phyloP scores from a whole-genome alignment of 1,284 basidiomycete genomes.

The Mycena sp. region DNA sequence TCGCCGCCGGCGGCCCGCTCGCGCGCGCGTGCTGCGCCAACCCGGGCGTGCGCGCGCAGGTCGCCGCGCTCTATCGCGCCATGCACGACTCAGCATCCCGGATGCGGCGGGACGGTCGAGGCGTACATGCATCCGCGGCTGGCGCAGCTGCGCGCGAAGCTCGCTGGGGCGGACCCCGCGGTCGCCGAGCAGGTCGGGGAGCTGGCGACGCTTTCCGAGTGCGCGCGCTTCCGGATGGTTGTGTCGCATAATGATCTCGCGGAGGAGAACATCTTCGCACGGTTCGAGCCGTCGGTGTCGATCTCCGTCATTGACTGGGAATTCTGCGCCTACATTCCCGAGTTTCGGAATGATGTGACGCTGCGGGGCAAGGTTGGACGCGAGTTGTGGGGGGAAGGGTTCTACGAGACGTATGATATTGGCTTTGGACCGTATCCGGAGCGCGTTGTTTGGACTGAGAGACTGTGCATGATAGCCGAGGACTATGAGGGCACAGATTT shows the following conservation, averaged over 20 bases:
- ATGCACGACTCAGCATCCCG: background rate
- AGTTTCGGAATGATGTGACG: background rate
- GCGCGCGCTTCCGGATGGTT: background rate
- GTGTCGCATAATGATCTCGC: background rate
- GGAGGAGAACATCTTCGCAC: background rate
- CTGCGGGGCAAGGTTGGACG: background rate
- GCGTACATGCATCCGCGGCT: background rate
- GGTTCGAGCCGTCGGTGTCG: conserved; percentile 1
- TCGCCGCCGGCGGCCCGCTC: background rate
- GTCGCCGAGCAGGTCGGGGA: background rate
- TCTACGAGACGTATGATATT: background rate
- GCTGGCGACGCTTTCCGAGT: background rate
- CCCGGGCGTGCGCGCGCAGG: background rate
- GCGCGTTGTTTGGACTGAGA: background rate
- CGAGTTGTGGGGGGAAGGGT: background rate
- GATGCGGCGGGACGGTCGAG: background rate
- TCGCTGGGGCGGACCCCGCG: background rate
- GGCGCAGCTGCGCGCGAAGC: background rate
- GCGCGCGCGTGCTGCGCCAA: background rate
- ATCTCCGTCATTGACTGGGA: conserved; percentile 5
- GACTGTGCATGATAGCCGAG: background rate
- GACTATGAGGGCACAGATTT: background rate
- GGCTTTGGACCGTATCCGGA: background rate
- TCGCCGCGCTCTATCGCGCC: background rate
- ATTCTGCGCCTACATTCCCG: conserved; percentile 5